Percentiles rank a stretch among this genome's conserved stretches.
phyloP scores from a whole-genome alignment of 1,139 yeast genomes.

The Insectozyma bohioensis region DNA sequence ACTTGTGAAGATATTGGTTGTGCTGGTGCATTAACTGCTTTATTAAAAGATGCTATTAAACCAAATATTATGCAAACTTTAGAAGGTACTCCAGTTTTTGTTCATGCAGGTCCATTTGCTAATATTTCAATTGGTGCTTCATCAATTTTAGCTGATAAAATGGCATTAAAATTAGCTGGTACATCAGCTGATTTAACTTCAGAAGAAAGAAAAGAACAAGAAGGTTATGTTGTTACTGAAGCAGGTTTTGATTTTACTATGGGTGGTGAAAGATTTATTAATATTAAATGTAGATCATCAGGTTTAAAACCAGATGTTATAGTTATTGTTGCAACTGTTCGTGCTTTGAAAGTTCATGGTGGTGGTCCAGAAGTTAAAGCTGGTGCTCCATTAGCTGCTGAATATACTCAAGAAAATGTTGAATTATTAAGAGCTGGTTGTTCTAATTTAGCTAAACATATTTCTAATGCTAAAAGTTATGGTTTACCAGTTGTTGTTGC shows the following conservation, averaged over 20 bases:
- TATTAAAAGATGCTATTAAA: conserved; percentile 77
- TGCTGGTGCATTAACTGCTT: conserved; percentile 80
- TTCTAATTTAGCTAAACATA: conserved; percentile 89
- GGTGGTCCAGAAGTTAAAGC: conserved; percentile 99
- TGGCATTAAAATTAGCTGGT: conserved; percentile 64
- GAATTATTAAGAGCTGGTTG: conserved; percentile 85
- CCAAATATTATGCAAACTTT: conserved; percentile 84
- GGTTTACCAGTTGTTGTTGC: conserved; percentile 97
- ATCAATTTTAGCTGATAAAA: conserved; percentile 73
- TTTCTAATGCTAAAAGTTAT: conserved; percentile 78
- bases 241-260: conserved; percentile 86
- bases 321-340: conserved; percentile 94
- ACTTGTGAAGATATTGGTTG: conserved; percentile 79
- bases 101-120: conserved; percentile 87
- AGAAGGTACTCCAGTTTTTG: conserved; percentile 83
- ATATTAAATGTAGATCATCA: conserved; percentile 76
- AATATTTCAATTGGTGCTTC: conserved; percentile 85
- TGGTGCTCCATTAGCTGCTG: conserved; percentile 86
- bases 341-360: conserved; percentile 97
- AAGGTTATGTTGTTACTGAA: conserved; percentile 77
- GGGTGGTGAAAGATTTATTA: conserved; percentile 86
- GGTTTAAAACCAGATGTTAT: conserved; percentile 84
- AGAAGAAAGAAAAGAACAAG: conserved; percentile 51
- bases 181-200: conserved; percentile 45
- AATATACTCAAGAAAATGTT: conserved; percentile 80